Base-by-base conservation (phyloP, 345 rosid genomes). In the Gossypium rotundifolium region DNA sequence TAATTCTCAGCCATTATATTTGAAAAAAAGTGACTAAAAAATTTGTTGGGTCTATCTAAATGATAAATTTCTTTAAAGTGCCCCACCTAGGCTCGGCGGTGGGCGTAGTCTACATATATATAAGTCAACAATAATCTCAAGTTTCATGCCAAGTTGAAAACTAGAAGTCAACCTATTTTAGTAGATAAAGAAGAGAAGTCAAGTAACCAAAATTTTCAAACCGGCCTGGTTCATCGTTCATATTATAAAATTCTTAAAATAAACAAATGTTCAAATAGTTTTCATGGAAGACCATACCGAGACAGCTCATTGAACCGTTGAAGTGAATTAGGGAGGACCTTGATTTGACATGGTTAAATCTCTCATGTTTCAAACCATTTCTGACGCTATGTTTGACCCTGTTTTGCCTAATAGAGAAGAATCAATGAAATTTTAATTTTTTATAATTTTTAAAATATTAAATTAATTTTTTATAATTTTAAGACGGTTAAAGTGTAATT, bases 71-170 rank as follows among this genome's bases (percentile, higher is more conserved):
- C n/a, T 55, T 54, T 27, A 25, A 23, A 53, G 38, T 8, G 3
- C 9, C 69, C 75, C 77, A 80, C 57, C 65, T 78, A 75, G 80
- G 57, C 70, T 54, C 79, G 93, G 84, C 63, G 38, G 63, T 59
- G 63, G 38, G 4, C 16, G 6, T 9, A 55, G 25, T 12, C 13
- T 25, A 23, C 74, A 27, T 61, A 54, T 11, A 8, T 18, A 0
- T 0, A 23, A 79, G 88, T 87, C 90, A 85, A 81, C 89, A 46
- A 82, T 52, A 70, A 74, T 74, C 29, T 45, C 13, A 64, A 82
- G 85, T 85, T 61, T 79, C 66, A 55, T 20, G 60, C 60, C 60
- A 55, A 7, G 60, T 55, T 8, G 27, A 11, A 9, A 20, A 22
- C 29, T 58, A 58, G 23, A 45, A 23, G 33, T 23, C 62, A 22